Evolutionary conservation across 345 rosid species (phyloP).

Genomic region (Linum usitatissimum): DNA sequence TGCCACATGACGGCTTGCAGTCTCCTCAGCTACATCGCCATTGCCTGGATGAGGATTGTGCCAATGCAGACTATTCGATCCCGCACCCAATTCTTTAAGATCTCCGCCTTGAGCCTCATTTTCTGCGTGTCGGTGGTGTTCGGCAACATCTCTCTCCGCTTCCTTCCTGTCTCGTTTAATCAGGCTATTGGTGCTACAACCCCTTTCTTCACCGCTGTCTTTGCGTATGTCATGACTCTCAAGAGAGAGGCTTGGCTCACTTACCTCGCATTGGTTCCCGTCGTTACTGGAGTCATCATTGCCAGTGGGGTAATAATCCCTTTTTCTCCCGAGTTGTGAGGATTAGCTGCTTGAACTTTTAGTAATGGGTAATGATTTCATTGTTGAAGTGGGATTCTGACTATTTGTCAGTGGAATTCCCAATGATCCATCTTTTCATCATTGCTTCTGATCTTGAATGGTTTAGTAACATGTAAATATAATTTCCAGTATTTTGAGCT

Average conservation of each 20-base stretch:
- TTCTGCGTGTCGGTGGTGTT: slow-evolving; percentile 1
- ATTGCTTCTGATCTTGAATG: neutral
- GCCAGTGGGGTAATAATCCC: slow-evolving; percentile 3
- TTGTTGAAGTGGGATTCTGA: neutral
- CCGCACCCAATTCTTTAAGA: neutral
- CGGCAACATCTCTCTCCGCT: slow-evolving; percentile 27
- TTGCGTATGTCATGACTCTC: slow-evolving; percentile 54
- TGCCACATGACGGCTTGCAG: slow-evolving; percentile 49
- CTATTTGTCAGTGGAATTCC: neutral
- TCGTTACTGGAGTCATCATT: slow-evolving; percentile 4
- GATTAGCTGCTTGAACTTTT: neutral
- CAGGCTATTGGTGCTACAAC: slow-evolving; percentile 98
- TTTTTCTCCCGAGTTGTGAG: neutral
- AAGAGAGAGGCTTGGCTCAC: slow-evolving; percentile 3
- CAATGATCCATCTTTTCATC: neutral
- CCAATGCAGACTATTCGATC: neutral
- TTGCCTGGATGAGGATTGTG: neutral
- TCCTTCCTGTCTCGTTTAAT: slow-evolving; percentile 79
- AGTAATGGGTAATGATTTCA: neutral
- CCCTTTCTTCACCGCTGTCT: slow-evolving; percentile 93
- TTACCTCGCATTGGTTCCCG: slow-evolving; percentile 1
- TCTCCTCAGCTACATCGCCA: neutral
- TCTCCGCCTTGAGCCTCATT: neutral
- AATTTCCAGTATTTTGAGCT: neutral
- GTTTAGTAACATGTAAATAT: neutral